Evolutionary conservation across 768 basidiomycete genomes (phyloP), one percentile per base, ranked within the genome.

Genomic region (Rickenella mellea): DNA sequence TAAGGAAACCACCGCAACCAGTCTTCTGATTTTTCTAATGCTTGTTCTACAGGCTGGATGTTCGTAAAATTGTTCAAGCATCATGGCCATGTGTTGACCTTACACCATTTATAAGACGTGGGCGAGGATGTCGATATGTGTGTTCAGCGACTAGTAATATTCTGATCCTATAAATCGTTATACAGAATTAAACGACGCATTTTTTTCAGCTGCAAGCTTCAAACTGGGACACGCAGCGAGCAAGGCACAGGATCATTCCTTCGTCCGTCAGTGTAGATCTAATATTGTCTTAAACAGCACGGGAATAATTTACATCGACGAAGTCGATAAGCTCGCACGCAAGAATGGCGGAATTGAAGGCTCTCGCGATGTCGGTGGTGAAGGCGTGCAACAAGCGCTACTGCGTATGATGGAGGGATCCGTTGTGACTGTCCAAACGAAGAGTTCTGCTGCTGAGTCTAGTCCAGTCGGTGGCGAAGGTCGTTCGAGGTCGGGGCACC

Each of bases 111-210:
- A 39, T 22, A 50, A 91, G 87, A 96, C 63, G 89, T 98, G 35
- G 93, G 93, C 49, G 94, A 96, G 55, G 94, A 98, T 55, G 93
- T 96, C 6, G 94, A 98, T 47, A 83, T 83, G 69, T 82, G 86
- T 32, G 76, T 97, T 20, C 81, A 90, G 45, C 73, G 94, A 45
- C 64, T 97, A 53, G 87, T 83, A 50, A 59, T 70, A 49, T 17
- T 21, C 29, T 24, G 5, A 6, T 19, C 9, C 28, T 3, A 40
- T 24, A 37, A 39, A 25, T 20, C 33, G 6, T 33, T 26, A 14
- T 32, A 37, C 33, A 11, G 6, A 40, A 9, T 39, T n/a, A 26
- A 53, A 21, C 27, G 27, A 50, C 33, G 22, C 11, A 25, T 24
- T 27, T 35, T 50, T 17, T 20, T 22, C 39, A 89, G 86, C 64